Base-by-base conservation (phyloP, 2,329 filamentous ascomycete species). In the Aschersonia sp. region DNA sequence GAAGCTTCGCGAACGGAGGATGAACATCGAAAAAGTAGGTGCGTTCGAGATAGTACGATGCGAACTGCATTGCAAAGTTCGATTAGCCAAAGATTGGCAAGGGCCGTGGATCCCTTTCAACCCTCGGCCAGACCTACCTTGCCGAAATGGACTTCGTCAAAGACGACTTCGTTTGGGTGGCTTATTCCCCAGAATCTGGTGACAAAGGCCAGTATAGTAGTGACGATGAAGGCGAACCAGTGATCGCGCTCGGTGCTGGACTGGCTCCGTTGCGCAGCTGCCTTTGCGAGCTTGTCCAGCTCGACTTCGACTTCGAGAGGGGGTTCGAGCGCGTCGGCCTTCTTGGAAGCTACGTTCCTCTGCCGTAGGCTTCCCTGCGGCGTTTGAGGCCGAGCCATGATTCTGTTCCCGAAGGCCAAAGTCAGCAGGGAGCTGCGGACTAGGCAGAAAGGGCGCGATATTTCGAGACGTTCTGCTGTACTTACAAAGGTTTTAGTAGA, bases 1-100 rank as follows among this genome's bases (percentile, higher is more conserved):
- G 81, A 51, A 98, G 87, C 74, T 98, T 98, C 67, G 87, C 92
- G 58, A 98, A 94, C 12, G 92, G 92, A 56, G 92, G 92, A 66
- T 98, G 92, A 48, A 98, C 92, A 71, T 98, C 92, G 80, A 98
- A 98, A 76, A 98, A 98, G 73, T 97, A 98, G 52, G 88, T 96
- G 59, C 88, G 84, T 70, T 96, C 83, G 57, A 98, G 82, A 65
- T 98, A 98, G 63, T 80, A 83, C 8, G 80, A 84, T 48, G 80
- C 80, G 60, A 84, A 84, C 80, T 84, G 57, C 9, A 31, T 43
- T 11, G 33, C 22, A 33, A 29, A 6, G 11, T 4, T 47, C 22
- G 35, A 47, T 39, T 39, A 30, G 14, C 14, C 10, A 39, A 30
- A 32, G 14, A 33, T 9, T 22, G 7, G 8, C 22, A 44, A 44